Conservation (phyloP, 306 rosid genomes). For the Trifolium pratense region DNA sequence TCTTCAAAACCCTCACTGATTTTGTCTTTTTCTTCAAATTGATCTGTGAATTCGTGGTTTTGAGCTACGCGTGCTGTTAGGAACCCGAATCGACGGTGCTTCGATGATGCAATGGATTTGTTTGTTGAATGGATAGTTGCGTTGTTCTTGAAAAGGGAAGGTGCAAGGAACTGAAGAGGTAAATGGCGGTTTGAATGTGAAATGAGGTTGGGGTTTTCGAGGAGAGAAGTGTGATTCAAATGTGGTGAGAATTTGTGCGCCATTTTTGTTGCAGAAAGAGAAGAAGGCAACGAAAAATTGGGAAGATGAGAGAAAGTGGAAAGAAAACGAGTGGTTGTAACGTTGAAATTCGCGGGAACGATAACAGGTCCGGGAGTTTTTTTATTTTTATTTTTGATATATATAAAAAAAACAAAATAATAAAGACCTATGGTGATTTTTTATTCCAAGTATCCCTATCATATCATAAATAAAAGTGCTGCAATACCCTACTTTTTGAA, state of each 20-base stretch:
- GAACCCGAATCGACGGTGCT: not conserved
- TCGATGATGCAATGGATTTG: conserved; percentile 8
- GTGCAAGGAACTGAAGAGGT: conserved; percentile 16
- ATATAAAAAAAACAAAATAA: no score
- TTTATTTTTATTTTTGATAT: no score
- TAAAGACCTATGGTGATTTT: no score
- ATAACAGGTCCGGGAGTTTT: not conserved
- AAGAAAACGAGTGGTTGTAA: conserved; percentile 8
- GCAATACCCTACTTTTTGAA: no score
- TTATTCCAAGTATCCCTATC: no score
- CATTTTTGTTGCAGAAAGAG: conserved; percentile 41
- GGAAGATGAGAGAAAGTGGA: not conserved
- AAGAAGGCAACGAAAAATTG: not conserved
- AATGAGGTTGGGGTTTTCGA: conserved; percentile 38
- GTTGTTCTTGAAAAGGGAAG: conserved; percentile 31
- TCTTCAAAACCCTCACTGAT: conserved; percentile 13
- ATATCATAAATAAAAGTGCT: no score
- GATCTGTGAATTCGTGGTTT: conserved; percentile 1
- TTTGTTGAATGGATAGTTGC: conserved; percentile 30
- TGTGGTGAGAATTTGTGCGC: conserved; percentile 36
- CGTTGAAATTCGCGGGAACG: conserved; percentile 6
- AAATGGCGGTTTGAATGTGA: conserved; percentile 23
- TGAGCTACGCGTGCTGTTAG: conserved; percentile 37
- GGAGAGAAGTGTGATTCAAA: conserved; percentile 26
- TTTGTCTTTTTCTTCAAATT: conserved; percentile 17